Conservation (phyloP, 2,329 filamentous ascomycete species). For the Bisporella sp. region DNA sequence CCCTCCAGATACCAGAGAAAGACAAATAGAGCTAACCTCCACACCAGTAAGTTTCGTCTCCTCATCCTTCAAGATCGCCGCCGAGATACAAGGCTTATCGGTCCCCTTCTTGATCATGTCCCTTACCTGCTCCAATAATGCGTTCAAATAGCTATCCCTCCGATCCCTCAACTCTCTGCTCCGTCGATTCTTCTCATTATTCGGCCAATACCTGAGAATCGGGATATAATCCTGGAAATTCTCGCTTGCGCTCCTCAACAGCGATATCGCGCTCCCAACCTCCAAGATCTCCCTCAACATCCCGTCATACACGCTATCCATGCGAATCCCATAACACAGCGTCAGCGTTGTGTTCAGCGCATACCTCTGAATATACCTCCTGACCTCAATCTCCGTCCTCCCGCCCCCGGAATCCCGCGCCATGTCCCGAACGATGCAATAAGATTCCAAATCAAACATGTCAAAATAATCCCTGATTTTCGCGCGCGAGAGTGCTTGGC, state of each 20-base stretch:
- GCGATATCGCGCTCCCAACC: conserved; percentile 43
- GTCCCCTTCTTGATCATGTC: conserved; percentile 43
- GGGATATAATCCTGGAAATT: conserved; percentile 48
- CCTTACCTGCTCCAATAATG: conserved; percentile 41
- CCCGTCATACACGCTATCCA: conserved; percentile 45
- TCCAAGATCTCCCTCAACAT: conserved; percentile 44
- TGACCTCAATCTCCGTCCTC: conserved; percentile 35
- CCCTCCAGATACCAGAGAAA: conserved; percentile 44
- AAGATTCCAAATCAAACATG: conserved; percentile 48
- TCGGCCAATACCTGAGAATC: conserved; percentile 40
- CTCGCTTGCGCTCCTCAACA: conserved; percentile 43
- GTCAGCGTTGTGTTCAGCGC: conserved; percentile 48
- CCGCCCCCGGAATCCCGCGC: conserved; percentile 35
- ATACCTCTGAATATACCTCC: conserved; percentile 46
- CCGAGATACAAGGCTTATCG: conserved; percentile 47
- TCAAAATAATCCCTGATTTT: conserved; percentile 40
- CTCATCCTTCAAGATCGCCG: conserved; percentile 46
- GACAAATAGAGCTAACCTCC: conserved; percentile 45
- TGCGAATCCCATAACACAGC: conserved; percentile 46
- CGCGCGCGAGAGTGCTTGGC: conserved; percentile 37
- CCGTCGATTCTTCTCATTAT: conserved; percentile 42
- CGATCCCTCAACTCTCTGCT: conserved; percentile 40
- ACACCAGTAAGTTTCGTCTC: conserved; percentile 45
- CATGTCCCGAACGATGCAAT: conserved; percentile 42
- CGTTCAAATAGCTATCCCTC: conserved; percentile 42